phyloP scores from a whole-genome alignment of 73 alveolate species.

The Strombidium stylifer region DNA sequence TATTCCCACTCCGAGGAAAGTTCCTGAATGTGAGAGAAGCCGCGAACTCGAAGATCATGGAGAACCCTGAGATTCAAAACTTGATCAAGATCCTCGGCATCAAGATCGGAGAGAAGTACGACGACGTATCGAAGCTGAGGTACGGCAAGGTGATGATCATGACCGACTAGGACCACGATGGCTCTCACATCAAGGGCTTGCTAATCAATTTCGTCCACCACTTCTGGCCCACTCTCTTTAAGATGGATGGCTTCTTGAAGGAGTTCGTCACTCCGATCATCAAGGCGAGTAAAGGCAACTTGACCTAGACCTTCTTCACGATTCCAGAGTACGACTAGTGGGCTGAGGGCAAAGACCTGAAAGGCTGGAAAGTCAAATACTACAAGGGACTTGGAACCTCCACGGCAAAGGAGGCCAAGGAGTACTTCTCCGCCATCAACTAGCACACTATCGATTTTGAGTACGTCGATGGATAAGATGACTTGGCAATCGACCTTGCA shows the following conservation, averaged over 20 bases:
- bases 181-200: conserved; percentile 99
- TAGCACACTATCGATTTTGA: conserved; percentile 91
- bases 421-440: conserved; percentile 91
- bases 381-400: conserved; percentile 99
- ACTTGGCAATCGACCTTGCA: conserved; percentile 97
- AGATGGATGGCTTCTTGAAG: conserved; percentile 90
- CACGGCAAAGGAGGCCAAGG: conserved; percentile 98
- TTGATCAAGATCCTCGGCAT: conserved; percentile 97
- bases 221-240: conserved; percentile 98
- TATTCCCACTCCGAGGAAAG: conserved; percentile 99
- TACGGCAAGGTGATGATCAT: conserved; percentile 94
- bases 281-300: conserved; percentile 91
- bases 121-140: conserved; percentile 79
- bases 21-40: conserved; percentile 99
- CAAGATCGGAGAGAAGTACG: conserved; percentile 89
- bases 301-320: conserved; percentile 84
- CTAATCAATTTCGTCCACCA: conserved; percentile 97
- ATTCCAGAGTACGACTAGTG: conserved; percentile 97
- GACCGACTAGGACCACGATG: conserved; percentile 99
- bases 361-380: conserved; percentile 95
- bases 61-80: conserved; percentile 96
- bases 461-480: conserved; percentile 88
- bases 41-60: conserved; percentile 80
- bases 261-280: conserved; percentile 99
- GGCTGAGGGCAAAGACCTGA: conserved; percentile 81